A percentile compares a stretch with the other conserved stretches of the same genome.
These are phyloP conservation scores for Ascochyta fabae DNA, from an alignment of 2,329 filamentous ascomycete genomes.

Conservation along the genomic window DNA sequence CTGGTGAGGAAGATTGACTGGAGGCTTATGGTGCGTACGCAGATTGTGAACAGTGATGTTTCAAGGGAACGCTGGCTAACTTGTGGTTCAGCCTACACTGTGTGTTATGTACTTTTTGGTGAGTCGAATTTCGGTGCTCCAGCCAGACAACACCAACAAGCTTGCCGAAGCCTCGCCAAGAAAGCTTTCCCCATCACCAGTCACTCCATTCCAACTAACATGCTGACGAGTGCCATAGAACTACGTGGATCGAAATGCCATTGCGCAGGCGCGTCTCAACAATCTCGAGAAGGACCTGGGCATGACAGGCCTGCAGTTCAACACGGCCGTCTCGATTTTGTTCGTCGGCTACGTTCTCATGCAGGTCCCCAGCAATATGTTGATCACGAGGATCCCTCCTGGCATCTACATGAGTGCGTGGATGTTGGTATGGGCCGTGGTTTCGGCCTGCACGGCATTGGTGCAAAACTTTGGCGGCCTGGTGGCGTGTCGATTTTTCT, in stretches of 20 bases:
- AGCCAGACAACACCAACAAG: background rate
- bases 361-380: constrained; percentile 53
- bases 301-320: constrained; percentile 32
- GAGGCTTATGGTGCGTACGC: constrained; percentile 35
- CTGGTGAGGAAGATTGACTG: constrained; percentile 44
- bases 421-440: constrained; percentile 47
- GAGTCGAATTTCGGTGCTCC: background rate
- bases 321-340: constrained; percentile 45
- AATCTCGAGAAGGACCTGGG: constrained; percentile 63
- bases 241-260: constrained; percentile 65
- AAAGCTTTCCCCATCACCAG: constrained; percentile 1
- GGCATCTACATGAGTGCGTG: constrained; percentile 43
- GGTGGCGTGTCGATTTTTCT: constrained; percentile 39
- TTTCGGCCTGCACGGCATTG: constrained; percentile 44
- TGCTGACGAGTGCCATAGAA: constrained; percentile 22
- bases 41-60: background rate
- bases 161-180: constrained; percentile 9
- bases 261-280: constrained; percentile 68
- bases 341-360: constrained; percentile 54
- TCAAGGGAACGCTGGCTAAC: background rate
- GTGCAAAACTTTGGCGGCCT: constrained; percentile 44
- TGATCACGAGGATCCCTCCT: constrained; percentile 47
- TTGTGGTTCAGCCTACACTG: constrained; percentile 43
- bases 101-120: constrained; percentile 52
- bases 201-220: background rate